Evolutionary conservation across 768 basidiomycete species (phyloP).

Genomic region (Panus rudis): DNA sequence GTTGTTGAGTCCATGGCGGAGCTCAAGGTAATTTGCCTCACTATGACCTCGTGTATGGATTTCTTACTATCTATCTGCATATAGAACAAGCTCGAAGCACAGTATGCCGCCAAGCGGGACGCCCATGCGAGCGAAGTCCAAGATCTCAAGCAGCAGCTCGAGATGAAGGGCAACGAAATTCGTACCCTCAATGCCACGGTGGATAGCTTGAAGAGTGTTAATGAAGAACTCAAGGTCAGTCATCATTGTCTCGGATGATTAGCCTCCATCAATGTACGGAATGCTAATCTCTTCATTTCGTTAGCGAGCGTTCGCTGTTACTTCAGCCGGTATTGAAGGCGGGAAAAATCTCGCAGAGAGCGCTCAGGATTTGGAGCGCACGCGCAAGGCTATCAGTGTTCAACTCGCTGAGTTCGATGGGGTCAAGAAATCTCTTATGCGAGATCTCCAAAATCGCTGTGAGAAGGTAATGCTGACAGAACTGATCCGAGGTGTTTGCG

Average conservation of each 20-base stretch:
- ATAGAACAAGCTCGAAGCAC: slow-evolving; percentile 89
- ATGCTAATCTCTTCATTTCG: slow-evolving; percentile 8
- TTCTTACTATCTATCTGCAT: slow-evolving; percentile 14
- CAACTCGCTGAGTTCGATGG: slow-evolving; percentile 98
- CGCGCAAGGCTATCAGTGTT: slow-evolving; percentile 94
- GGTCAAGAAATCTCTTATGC: slow-evolving; percentile 98
- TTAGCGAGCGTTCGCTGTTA: slow-evolving; percentile 94
- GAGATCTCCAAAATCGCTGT: slow-evolving; percentile 97
- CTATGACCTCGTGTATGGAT: slow-evolving; percentile 4
- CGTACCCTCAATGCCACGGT: slow-evolving; percentile 78
- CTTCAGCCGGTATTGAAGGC: slow-evolving; percentile 94
- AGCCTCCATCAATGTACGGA: slow-evolving; percentile 8
- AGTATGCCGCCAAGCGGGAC: slow-evolving; percentile 90
- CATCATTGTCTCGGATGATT: slow-evolving; percentile 3
- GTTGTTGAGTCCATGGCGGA: slow-evolving; percentile 81
- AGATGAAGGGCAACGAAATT: slow-evolving; percentile 76
- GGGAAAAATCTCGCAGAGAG: slow-evolving; percentile 96
- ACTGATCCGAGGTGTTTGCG: not conserved
- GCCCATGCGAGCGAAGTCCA: slow-evolving; percentile 77
- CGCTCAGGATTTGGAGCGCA: slow-evolving; percentile 94
- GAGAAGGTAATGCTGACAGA: no score
- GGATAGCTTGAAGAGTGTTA: slow-evolving; percentile 91
- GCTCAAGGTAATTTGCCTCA: slow-evolving; percentile 62
- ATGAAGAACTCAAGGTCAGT: slow-evolving; percentile 93
- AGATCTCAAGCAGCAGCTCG: slow-evolving; percentile 87